These are phyloP conservation scores for Caloboletus inedulis DNA, from an alignment of 1,284 basidiomycete genomes.

Conservation along the genomic window DNA sequence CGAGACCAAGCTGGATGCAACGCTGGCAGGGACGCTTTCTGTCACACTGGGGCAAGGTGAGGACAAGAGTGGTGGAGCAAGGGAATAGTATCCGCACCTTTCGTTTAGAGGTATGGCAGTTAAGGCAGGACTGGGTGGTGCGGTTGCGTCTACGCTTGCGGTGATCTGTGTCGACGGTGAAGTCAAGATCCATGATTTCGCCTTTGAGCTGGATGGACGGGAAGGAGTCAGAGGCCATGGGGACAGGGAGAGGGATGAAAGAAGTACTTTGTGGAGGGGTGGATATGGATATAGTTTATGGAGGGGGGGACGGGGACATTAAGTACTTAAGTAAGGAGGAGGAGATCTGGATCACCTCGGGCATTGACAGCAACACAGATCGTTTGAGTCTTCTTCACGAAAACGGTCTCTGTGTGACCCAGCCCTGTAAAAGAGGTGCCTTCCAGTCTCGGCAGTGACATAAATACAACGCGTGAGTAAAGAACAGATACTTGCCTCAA, in stretches of 20 bases:
- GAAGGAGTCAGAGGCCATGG: slow-evolving; percentile 37
- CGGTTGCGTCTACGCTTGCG: slow-evolving; percentile 78
- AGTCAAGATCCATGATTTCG: slow-evolving; percentile 66
- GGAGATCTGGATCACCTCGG: slow-evolving; percentile 37
- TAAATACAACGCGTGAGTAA: slow-evolving; percentile 37
- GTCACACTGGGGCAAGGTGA: slow-evolving; percentile 55
- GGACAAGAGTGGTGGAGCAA: not conserved
- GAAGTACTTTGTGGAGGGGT: slow-evolving; percentile 34
- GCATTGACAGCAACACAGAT: slow-evolving; percentile 34
- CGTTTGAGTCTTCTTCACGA: slow-evolving; percentile 34
- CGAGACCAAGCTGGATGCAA: slow-evolving; percentile 78
- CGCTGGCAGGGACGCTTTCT: slow-evolving; percentile 82
- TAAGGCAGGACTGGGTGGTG: slow-evolving; percentile 84
- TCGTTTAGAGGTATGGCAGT: slow-evolving; percentile 90
- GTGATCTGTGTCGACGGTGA: slow-evolving; percentile 64
- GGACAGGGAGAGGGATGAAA: slow-evolving; percentile 20
- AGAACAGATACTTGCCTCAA: slow-evolving; percentile 28
- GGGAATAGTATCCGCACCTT: slow-evolving; percentile 62
- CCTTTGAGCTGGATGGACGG: slow-evolving; percentile 53
- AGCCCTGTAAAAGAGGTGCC: slow-evolving; percentile 32
- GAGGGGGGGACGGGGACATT: slow-evolving; percentile 31
- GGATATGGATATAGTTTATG: slow-evolving; percentile 22
- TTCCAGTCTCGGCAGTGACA: slow-evolving; percentile 38
- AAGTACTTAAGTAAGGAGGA: slow-evolving; percentile 36
- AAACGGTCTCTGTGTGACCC: slow-evolving; percentile 35